Evolutionary conservation across 1,284 basidiomycete genomes (phyloP), one percentile per base, ranked within the genome.

Genomic region (Moniliophthora roreri): DNA sequence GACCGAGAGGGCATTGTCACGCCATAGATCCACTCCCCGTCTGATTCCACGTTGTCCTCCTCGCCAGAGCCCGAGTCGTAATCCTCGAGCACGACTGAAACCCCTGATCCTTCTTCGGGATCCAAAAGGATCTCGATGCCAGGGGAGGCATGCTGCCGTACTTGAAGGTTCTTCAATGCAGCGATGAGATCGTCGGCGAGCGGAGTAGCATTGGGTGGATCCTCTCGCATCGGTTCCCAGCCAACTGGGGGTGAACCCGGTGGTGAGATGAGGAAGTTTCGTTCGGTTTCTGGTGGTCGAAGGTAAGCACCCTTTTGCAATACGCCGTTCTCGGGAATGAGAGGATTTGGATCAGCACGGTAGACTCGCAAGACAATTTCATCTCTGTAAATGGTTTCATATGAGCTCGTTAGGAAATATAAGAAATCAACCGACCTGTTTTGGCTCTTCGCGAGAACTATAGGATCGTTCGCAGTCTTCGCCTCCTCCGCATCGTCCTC

Each of bases 161-260:
- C 56, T 60, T 89, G 79, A 4, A 91, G 75, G 60, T 77, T 80
- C 56, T 68, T 76, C 52, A 98, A 73, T 7, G 94, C 93, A 13
- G 76, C 69, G 41, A 94, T 91, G 60, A 99, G 81, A 66, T 99
- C 96, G 21, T 92, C 86, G 0, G 96, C 96, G 32, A 98, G 81
- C 4, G 95, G 90, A 4, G 84, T 74, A 5, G 77, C 69, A 66
- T 99, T 99, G 0, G 97, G 96, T 5, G 93, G 93, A 18, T 96
- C 95, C 72, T 99, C 97, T 40, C 77, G 75, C 56, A 95, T 84
- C 26, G 84, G 93, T 66, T 97, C 94, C 96, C 96, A 99, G 1
- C 96, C 96, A 1, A 97, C 87, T 0, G 96, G 96, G 0, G 97
- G 96, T 0, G 93, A 95, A n/a, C 96, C 97, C 1, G 97, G 97